Conservation (phyloP, 441 rosid species). For the Melastoma candidum region DNA sequence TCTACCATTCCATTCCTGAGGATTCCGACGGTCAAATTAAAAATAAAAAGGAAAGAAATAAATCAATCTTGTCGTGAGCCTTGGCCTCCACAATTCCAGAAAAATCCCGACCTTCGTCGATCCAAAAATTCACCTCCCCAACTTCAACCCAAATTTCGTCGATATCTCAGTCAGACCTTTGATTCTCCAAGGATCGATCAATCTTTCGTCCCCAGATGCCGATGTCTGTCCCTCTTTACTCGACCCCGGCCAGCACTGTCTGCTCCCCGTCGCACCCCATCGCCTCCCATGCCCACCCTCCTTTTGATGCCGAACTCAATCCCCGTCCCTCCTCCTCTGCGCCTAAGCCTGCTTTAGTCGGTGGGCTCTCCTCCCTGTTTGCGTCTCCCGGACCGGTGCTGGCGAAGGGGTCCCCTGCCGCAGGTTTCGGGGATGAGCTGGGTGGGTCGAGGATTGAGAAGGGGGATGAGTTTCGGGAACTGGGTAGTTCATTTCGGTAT, state of each 20-base stretch:
- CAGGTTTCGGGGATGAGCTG: slow-evolving; percentile 45
- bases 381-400: slow-evolving; percentile 30
- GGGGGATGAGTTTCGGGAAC: slow-evolving; percentile 66
- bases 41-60: too few species aligned
- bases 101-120: too few species aligned
- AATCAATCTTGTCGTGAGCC: too few species aligned
- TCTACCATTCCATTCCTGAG: too few species aligned
- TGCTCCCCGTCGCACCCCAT: slow-evolving; percentile 77
- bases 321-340: slow-evolving; percentile 38
- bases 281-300: slow-evolving; percentile 41
- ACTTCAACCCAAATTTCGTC: too few species aligned
- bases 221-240: slow-evolving; percentile 76
- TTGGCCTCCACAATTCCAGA: too few species aligned
- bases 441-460: slow-evolving; percentile 35
- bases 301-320: slow-evolving; percentile 59
- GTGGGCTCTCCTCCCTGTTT: slow-evolving; percentile 78
- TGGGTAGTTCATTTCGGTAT: slow-evolving; percentile 54
- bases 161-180: too few species aligned
- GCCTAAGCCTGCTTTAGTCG: slow-evolving; percentile 48
- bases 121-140: too few species aligned
- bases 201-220: neutral
- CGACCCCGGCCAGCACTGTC: slow-evolving; percentile 64
- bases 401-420: slow-evolving; percentile 28
- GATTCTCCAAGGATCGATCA: too few species aligned
- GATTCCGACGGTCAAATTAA: too few species aligned